Base-by-base conservation (phyloP, 2,329 filamentous ascomycete species). In the Biscogniauxia sp. region DNA sequence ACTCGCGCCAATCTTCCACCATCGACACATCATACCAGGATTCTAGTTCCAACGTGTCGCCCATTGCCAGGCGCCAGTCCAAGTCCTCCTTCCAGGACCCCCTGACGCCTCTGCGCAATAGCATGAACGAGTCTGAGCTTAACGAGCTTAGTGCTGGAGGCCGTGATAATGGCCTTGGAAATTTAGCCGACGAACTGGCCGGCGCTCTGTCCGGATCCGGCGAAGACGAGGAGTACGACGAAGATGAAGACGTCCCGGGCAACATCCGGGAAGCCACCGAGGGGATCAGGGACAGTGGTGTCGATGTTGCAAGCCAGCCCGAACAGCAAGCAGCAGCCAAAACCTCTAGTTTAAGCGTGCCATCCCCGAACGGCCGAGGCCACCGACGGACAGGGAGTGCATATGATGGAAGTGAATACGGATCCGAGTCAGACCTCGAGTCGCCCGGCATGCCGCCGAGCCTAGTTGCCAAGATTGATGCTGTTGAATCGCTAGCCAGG, bases 161-260 rank as follows among this genome's bases (percentile, higher is more conserved):
- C 53, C 76, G 74, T 23, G 78, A 77, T 55, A 85, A 85, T 63
- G 88, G 88, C 8, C 79, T 92, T 64, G 91, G 91, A 32, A 93
- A 92, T 68, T 75, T 95, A 54, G 91, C 91, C 1, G 91, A 94
- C 74, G 91, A 95, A 75, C 79, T 95, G 54, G 91, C 89, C 1
- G 90, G 90, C 70, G 87, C 88, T 3, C 86, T 90, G 73, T 86
- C 84, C 51, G 87, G 86, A 37, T 88, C 86, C 8, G 85, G 84
- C 59, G 87, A 85, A 50, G 81, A 79, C n/a, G 83, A 82, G 20
- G 81, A 83, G 37, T 79, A 81, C 61, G 77, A 80, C 37, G 78
- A 82, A 51, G 79, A 81, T 20, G 74, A 74, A 70, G 54, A 66
- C 41, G 5, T 25, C 6, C 59, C 71, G 7, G 65, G 67, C 17